Evolutionary conservation across 805 yeast species (phyloP).

Genomic region (Pichia membranifaciens): DNA sequence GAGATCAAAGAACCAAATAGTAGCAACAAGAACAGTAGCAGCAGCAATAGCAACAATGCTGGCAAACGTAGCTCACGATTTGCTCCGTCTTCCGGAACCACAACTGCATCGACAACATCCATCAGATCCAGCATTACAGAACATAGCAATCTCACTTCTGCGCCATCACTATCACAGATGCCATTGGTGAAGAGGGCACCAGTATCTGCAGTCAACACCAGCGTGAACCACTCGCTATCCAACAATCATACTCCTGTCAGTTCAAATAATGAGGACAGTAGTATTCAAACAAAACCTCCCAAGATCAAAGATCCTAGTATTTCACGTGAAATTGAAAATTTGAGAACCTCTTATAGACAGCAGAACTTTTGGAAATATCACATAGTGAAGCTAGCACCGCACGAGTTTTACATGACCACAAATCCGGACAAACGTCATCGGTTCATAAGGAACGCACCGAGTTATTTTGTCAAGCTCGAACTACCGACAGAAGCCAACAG

Average conservation of each 20-base stretch:
- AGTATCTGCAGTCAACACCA: not conserved
- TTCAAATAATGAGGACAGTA: not conserved
- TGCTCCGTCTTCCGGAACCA: not conserved
- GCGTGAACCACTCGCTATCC: not conserved
- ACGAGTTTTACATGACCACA: slow-evolving; percentile 55
- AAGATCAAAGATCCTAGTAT: slow-evolving; percentile 5
- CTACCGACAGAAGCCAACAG: slow-evolving; percentile 10
- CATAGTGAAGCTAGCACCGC: slow-evolving; percentile 43
- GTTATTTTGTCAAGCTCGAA: slow-evolving; percentile 46
- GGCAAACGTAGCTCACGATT: not conserved
- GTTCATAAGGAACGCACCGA: slow-evolving; percentile 56
- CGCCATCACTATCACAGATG: slow-evolving; percentile 5
- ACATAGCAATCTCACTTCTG: slow-evolving; percentile 1
- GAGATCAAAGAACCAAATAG: no score
- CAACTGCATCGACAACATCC: not conserved
- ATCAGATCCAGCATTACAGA: not conserved
- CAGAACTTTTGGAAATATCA: slow-evolving; percentile 59
- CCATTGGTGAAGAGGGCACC: slow-evolving; percentile 3
- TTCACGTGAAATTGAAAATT: slow-evolving; percentile 6
- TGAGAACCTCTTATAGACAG: slow-evolving; percentile 10
- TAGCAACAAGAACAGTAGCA: no score
- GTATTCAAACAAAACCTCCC: not conserved
- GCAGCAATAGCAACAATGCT: no score
- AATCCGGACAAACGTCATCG: slow-evolving; percentile 59
- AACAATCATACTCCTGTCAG: not conserved